phyloP scores from a whole-genome alignment of 805 yeast genomes.

The Millerozyma miso region DNA sequence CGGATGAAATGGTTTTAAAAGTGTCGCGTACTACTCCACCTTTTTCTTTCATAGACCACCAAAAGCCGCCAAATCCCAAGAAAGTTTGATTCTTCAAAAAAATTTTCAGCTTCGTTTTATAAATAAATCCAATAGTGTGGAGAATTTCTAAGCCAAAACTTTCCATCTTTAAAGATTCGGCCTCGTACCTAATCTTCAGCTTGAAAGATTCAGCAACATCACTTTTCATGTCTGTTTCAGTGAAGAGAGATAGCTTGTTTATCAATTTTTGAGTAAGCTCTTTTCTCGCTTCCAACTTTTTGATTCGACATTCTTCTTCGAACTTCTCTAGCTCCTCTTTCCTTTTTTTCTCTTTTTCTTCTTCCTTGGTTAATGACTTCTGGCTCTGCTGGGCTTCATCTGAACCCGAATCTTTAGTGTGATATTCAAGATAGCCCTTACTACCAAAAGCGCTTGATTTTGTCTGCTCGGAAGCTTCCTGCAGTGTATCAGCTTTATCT shows the following conservation, averaged over 20 bases:
- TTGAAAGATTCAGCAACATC: constrained; percentile 49
- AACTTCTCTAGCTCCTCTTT: constrained; percentile 54
- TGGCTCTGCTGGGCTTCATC: constrained; percentile 6
- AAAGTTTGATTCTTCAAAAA: constrained; percentile 61
- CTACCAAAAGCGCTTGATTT: neutral
- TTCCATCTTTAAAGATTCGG: constrained; percentile 76
- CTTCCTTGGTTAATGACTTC: constrained; percentile 28
- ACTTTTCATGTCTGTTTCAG: constrained; percentile 42
- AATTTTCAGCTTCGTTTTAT: constrained; percentile 60
- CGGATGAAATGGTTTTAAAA: constrained; percentile 64
- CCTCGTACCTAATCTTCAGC: constrained; percentile 70
- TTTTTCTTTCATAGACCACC: constrained; percentile 67
- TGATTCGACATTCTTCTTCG: constrained; percentile 72
- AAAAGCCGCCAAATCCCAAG: constrained; percentile 64
- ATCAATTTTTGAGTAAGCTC: constrained; percentile 56
- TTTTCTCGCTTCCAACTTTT: constrained; percentile 61
- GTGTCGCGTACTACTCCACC: constrained; percentile 73
- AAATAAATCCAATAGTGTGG: constrained; percentile 69
- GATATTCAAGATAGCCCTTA: constrained; percentile 9
- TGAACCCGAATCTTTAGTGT: constrained; percentile 7
- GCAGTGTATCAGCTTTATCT: neutral
- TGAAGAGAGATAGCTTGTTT: constrained; percentile 39
- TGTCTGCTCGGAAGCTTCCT: constrained; percentile 4
- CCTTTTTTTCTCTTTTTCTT: constrained; percentile 43
- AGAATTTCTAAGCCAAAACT: constrained; percentile 81